phyloP scores from a whole-genome alignment of 2,329 filamentous ascomycete genomes.

The Nannizziopsis arthrosporioides region DNA sequence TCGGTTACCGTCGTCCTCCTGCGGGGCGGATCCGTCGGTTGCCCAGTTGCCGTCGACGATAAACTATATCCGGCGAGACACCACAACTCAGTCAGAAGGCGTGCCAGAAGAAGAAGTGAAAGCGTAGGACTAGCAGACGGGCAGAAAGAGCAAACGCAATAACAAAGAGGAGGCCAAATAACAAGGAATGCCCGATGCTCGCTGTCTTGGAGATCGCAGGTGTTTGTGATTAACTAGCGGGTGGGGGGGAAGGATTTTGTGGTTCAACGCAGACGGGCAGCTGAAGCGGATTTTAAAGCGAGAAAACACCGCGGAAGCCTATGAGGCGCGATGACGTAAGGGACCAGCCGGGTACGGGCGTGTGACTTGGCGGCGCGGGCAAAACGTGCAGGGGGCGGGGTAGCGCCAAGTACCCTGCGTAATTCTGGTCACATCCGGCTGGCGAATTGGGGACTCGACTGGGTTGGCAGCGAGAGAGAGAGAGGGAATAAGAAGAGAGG shows the following conservation, averaged over 20 bases:
- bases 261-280: conserved; percentile 1
- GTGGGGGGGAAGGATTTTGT: too few species aligned
- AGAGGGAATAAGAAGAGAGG: too few species aligned
- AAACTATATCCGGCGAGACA: conserved; percentile 48
- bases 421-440: conserved; percentile 6
- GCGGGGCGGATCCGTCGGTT: conserved; percentile 65
- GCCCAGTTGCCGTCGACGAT: conserved; percentile 89
- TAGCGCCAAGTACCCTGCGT: conserved; percentile 7
- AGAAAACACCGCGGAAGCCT: background rate
- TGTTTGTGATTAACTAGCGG: too few species aligned
- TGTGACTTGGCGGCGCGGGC: background rate
- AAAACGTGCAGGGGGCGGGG: background rate
- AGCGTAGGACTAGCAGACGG: background rate
- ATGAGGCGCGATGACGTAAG: conserved; percentile 7
- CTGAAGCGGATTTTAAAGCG: conserved; percentile 2
- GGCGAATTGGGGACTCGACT: too few species aligned
- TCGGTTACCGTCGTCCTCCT: conserved; percentile 68
- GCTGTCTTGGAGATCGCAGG: too few species aligned
- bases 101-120: conserved; percentile 7
- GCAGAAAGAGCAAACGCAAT: conserved; percentile 12
- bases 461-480: too few species aligned
- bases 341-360: background rate
- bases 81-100: background rate
- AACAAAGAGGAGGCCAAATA: conserved; percentile 11
- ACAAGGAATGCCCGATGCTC: too few species aligned